Evolutionary conservation across 2,329 filamentous ascomycete genomes (phyloP), one percentile per base, ranked within the genome.

Genomic region (Emergomyces pasteurianus): DNA sequence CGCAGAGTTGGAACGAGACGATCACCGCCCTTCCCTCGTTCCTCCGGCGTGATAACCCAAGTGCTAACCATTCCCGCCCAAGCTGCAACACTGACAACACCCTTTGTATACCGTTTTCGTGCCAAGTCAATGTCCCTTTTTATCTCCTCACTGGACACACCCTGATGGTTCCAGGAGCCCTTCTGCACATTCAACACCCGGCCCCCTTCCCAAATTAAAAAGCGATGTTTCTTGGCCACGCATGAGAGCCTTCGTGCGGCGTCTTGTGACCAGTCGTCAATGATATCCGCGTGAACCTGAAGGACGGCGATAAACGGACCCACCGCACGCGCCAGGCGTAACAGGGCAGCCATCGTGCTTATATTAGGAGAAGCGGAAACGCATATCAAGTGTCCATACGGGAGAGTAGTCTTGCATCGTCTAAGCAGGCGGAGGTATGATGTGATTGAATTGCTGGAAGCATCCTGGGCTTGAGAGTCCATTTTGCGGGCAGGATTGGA

Each of bases 221-320:
- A 77, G 1, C 67, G 68, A 65, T 75, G 66, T 60, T 67, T 71
- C 58, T 69, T 73, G n/a, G 74, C 70, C 42, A 74, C 62, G 36
- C 64, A 65, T 23, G 65, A 70, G 59, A 77, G 67, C 58, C 72
- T 69, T 26, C 70, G 69, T 38, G 80, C 79, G 1, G 82, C 84
- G 61, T 81, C 76, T 62, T 81, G 79, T 16, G 78, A 79, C 77
- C 83, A 86, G 70, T 86, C 83, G 63, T 80, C 78, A 65, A 86
- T 80, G 58, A 83, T 83, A 71, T 86, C 83, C 60, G 81, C 82
- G 67, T 85, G 82, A 4, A 84, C 81, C 71, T 85, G 83, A 60
- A 86, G 74, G 34, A 85, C 71, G 65, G 81, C 83, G 61, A 86
- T 85, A 63, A 80, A 78, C 65, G 84, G 82, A 62, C 83, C 83